Percentiles rank a stretch among this genome's conserved stretches.
Conservation (phyloP, 2,329 filamentous ascomycete genomes). For the Sporothrix pseudoabietina region DNA sequence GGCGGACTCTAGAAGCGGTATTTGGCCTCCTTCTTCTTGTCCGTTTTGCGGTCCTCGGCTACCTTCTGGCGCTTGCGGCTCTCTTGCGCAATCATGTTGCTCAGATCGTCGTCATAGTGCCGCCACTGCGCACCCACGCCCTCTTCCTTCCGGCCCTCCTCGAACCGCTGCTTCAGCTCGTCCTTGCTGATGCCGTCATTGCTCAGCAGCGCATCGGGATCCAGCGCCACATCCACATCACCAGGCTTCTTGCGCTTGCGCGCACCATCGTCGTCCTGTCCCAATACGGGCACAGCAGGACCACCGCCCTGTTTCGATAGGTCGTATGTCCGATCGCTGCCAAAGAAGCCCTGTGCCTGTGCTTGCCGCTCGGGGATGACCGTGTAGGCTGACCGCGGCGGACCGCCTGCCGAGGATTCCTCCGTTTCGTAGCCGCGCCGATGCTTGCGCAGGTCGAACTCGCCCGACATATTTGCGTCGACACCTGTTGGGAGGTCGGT, state of each 20-base stretch:
- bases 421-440: conserved; percentile 86
- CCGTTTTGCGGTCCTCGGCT: conserved; percentile 69
- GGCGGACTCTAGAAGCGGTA: conserved; percentile 47
- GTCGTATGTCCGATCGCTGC: conserved; percentile 91
- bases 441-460: conserved; percentile 89
- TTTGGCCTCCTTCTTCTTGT: conserved; percentile 62
- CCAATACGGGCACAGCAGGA: conserved; percentile 69
- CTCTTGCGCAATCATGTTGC: conserved; percentile 94
- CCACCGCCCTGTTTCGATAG: conserved; percentile 56
- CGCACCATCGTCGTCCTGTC: conserved; percentile 70
- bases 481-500: conserved; percentile 71
- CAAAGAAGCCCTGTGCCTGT: conserved; percentile 89
- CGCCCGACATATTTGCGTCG: conserved; percentile 76
- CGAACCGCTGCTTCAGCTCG: conserved; percentile 77
- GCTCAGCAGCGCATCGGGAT: conserved; percentile 75
- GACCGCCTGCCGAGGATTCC: conserved; percentile 59
- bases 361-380: conserved; percentile 88
- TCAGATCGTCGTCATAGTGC: conserved; percentile 77
- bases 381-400: conserved; percentile 80
- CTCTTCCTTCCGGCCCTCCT: conserved; percentile 68
- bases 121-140: conserved; percentile 68
- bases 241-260: conserved; percentile 94
- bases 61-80: conserved; percentile 86
- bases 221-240: conserved; percentile 89
- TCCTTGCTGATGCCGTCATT: conserved; percentile 83